These are phyloP conservation scores for Ceratocystis colombiana DNA, from an alignment of 2,329 filamentous ascomycete species.

Conservation along the genomic window DNA sequence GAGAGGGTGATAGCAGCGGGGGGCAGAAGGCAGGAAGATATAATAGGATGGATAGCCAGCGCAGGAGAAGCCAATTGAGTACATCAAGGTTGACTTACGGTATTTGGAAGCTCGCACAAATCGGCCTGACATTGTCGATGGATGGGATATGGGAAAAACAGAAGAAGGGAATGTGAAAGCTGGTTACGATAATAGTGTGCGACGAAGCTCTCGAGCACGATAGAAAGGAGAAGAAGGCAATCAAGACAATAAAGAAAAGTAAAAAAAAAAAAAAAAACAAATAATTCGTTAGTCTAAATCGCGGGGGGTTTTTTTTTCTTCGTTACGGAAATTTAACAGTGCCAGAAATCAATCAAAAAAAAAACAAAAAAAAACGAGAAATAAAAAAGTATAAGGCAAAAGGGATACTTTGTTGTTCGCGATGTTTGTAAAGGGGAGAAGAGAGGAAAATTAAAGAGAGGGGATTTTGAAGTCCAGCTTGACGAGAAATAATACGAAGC, in stretches of 20 bases:
- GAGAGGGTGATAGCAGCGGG: not conserved
- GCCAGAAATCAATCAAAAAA: not conserved
- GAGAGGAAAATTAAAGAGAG: not conserved
- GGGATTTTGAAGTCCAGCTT: too few relatives aligned
- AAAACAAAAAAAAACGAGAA: not conserved
- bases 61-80: not conserved
- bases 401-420: conserved; percentile 5
- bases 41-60: not conserved
- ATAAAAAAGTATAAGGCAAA: not conserved
- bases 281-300: conserved; percentile 9
- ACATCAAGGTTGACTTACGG: conserved; percentile 40
- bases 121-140: conserved; percentile 47
- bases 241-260: not conserved
- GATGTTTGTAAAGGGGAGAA: conserved; percentile 7
- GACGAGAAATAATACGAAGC: too few relatives aligned
- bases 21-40: conserved; percentile 7
- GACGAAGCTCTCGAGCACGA: not conserved
- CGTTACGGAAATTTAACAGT: not conserved
- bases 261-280: not conserved
- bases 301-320: not conserved
- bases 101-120: conserved; percentile 61
- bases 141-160: conserved; percentile 21
- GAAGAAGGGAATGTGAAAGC: not conserved
- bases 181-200: not conserved
- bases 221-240: not conserved